Percentiles rank a stretch among this genome's conserved stretches.
Evolutionary conservation across 768 basidiomycete genomes (phyloP).

Genomic region (Boletus reticulatus): DNA sequence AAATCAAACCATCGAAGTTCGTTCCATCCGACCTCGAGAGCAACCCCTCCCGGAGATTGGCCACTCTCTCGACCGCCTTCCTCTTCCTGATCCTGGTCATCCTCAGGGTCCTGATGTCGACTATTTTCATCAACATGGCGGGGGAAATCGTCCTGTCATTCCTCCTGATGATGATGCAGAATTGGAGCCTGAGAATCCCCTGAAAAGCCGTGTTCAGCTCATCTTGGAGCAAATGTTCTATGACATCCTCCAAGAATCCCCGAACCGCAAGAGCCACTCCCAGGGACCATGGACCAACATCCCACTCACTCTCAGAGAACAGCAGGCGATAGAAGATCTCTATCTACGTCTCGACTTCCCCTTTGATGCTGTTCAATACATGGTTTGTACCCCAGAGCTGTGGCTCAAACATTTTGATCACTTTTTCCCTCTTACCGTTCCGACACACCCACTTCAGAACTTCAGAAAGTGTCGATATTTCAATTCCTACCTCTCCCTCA

Average conservation of each 20-base stretch:
- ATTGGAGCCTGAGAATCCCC: background rate
- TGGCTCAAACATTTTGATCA: background rate
- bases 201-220: background rate
- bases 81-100: background rate
- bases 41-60: background rate
- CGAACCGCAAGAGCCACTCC: background rate
- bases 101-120: conserved; percentile 6
- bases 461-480: no score
- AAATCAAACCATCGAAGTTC: no score
- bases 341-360: background rate
- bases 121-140: background rate
- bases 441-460: no score
- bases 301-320: background rate
- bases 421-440: background rate
- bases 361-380: background rate
- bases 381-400: background rate
- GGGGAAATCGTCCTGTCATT: background rate
- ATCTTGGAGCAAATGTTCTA: conserved; percentile 3
- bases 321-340: background rate
- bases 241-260: background rate
- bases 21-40: background rate
- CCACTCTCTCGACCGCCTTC: background rate
- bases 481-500: no score
- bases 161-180: background rate
- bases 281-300: conserved; percentile 3